phyloP scores from a whole-genome alignment of 805 yeast species.

The Saitoella complicata region DNA sequence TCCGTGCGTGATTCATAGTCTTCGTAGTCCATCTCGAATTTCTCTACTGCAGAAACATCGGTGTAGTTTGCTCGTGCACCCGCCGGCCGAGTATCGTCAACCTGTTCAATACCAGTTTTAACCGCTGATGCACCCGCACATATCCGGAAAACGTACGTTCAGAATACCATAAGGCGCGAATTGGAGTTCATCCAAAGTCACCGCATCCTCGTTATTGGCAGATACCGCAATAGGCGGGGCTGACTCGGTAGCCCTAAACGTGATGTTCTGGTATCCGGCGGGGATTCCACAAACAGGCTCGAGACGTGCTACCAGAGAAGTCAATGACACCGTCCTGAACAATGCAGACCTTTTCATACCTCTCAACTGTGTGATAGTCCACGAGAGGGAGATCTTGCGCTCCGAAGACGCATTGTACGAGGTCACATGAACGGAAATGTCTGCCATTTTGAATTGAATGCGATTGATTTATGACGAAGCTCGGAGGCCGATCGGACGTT shows the following conservation, averaged over 20 bases:
- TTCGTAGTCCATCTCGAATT: constrained; percentile 36
- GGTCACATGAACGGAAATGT: constrained; percentile 41
- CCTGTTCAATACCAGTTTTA: constrained; percentile 10
- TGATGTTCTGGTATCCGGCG: constrained; percentile 36
- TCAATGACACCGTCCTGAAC: too few species aligned
- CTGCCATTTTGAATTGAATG: constrained; percentile 15
- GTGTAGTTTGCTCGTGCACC: constrained; percentile 18
- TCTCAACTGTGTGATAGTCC: constrained; percentile 42
- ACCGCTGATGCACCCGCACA: background rate
- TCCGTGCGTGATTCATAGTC: constrained; percentile 45
- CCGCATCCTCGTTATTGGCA: too few species aligned
- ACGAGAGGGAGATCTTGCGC: constrained; percentile 43
- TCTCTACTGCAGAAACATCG: constrained; percentile 22
- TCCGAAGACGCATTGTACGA: constrained; percentile 57
- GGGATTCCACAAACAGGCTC: constrained; percentile 65
- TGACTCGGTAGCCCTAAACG: constrained; percentile 15
- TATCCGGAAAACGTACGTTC: background rate
- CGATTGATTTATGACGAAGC: too few species aligned
- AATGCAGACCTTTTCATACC: too few species aligned
- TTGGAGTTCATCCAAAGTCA: too few species aligned
- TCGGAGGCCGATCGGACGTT: too few species aligned
- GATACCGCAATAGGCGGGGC: too few species aligned
- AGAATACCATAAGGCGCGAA: too few species aligned
- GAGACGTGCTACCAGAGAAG: constrained; percentile 22
- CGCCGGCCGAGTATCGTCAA: constrained; percentile 22